Percentiles rank a stretch among this genome's conserved stretches.
Conservation (phyloP, 1,284 basidiomycete genomes). For the Hymenochaete sp. region DNA sequence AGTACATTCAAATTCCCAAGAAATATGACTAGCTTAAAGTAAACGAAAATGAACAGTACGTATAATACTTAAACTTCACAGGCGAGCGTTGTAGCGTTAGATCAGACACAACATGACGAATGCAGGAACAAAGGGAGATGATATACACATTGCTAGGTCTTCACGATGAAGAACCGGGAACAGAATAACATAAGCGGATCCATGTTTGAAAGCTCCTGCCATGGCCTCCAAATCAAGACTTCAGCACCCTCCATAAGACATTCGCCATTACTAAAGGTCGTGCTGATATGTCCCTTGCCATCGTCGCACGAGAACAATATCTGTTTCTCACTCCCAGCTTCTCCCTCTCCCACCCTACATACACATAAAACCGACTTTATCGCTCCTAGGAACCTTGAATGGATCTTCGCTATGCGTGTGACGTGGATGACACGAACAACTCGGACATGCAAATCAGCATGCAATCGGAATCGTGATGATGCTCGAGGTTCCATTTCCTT, state of each 20-base stretch:
- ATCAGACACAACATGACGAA: no score
- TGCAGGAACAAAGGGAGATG: no score
- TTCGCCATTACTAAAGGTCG: slow-evolving; percentile 18
- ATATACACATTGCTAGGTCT: no score
- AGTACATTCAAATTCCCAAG: no score
- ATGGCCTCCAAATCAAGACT: slow-evolving; percentile 27
- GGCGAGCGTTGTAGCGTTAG: no score
- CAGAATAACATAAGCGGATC: slow-evolving; percentile 4
- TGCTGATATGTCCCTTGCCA: slow-evolving; percentile 18
- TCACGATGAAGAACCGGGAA: slow-evolving; percentile 5
- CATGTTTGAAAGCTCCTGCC: slow-evolving; percentile 22
- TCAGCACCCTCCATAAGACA: slow-evolving; percentile 24
- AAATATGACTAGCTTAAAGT: no score
- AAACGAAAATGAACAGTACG: no score
- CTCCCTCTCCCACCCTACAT: slow-evolving; percentile 19
- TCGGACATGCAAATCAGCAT: slow-evolving; percentile 29
- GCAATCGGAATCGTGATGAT: slow-evolving; percentile 8
- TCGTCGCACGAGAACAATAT: slow-evolving; percentile 27
- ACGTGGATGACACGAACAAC: slow-evolving; percentile 30
- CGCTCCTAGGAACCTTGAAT: slow-evolving; percentile 5
- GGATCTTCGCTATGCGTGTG: slow-evolving; percentile 2
- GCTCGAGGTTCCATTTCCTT: slow-evolving; percentile 33
- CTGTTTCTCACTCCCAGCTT: background rate
- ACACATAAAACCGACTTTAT: slow-evolving; percentile 6
- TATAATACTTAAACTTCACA: no score